Evolutionary conservation across 2,329 filamentous ascomycete genomes (phyloP), one percentile per base, ranked within the genome.

Genomic region (Apiospora pterosperma): DNA sequence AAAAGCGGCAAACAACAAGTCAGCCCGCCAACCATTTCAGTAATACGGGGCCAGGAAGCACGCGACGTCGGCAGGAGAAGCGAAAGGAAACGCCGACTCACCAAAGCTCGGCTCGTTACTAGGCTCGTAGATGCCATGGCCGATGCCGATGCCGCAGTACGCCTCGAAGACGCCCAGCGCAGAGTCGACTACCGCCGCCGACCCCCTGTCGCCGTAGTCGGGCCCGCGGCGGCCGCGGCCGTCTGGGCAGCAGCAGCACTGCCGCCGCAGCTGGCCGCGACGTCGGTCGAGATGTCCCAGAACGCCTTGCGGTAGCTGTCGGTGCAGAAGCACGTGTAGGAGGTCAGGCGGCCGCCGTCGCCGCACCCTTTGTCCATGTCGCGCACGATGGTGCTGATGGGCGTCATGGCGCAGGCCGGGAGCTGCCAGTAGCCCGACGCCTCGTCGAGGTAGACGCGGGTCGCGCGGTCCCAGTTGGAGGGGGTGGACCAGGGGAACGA

Each of bases 81-180:
- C n/a, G n/a, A n/a, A n/a, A n/a, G n/a, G n/a, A n/a, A n/a, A n/a
- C n/a, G n/a, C 6, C 8, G 25, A n/a, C 44, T 52, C 16, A 52
- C 44, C 44, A 52, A 14, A n/a, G 16, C 74, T 77, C 71, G 77
- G 72, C 65, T 77, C 3, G 3, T 19, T 6, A 8, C 6, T n/a
- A 1, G 25, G 14, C 14, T 10, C 12, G 10, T 52, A 52, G 25
- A 52, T 31, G 6, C 44, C 44, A 5, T 52, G 44, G 7, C 14
- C 25, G 16, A 52, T 8, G 14, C 44, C 44, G 44, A 52, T 28
- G 14, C 14, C 10, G 31, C 44, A 52, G 44, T 52, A 52, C 14
- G 44, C 44, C 44, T 52, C 44, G 25, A 52, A 52, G 14, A 52
- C 44, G 25, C 3, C 44, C 25, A 52, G 14, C 3, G 44, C 44